A percentile compares a stretch with the other conserved stretches of the same genome.
Conservation (phyloP, 2,329 filamentous ascomycete species). For the Epichloe baconii region DNA sequence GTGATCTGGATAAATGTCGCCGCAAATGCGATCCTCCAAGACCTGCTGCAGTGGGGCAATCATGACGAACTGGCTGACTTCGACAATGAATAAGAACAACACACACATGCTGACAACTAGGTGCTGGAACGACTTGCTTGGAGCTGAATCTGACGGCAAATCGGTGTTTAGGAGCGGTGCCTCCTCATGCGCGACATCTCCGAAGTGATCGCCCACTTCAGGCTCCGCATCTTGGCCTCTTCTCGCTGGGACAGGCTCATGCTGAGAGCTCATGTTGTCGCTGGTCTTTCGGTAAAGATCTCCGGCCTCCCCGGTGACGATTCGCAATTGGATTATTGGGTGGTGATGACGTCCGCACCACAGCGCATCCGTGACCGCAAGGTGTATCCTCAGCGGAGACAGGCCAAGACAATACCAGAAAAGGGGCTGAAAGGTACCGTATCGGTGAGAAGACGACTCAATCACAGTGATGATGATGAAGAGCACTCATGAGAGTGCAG, state of each 20-base stretch:
- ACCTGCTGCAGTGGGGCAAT: slow-evolving; percentile 33
- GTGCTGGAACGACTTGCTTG: slow-evolving; percentile 15
- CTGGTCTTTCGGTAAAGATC: neutral
- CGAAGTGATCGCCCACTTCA: neutral
- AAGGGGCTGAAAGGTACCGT: too few species aligned
- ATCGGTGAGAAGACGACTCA: neutral
- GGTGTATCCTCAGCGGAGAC: too few species aligned
- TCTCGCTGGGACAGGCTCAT: neutral
- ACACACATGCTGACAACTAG: slow-evolving; percentile 21
- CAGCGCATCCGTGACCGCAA: neutral
- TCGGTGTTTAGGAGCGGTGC: slow-evolving; percentile 8
- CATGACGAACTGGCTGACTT: slow-evolving; percentile 25
- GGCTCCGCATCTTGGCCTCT: neutral
- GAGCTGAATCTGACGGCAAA: slow-evolving; percentile 8
- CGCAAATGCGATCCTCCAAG: slow-evolving; percentile 41
- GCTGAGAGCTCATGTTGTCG: neutral
- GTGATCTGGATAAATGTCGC: slow-evolving; percentile 29
- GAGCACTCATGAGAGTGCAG: neutral
- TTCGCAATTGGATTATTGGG: neutral
- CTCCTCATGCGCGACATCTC: neutral
- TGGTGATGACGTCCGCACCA: neutral
- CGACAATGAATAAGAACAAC: slow-evolving; percentile 28
- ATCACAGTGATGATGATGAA: neutral
- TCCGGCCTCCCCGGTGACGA: neutral
- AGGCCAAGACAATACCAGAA: too few species aligned